phyloP scores from a whole-genome alignment of 2,329 filamentous ascomycete genomes.

The Cladophialophora immunda region DNA sequence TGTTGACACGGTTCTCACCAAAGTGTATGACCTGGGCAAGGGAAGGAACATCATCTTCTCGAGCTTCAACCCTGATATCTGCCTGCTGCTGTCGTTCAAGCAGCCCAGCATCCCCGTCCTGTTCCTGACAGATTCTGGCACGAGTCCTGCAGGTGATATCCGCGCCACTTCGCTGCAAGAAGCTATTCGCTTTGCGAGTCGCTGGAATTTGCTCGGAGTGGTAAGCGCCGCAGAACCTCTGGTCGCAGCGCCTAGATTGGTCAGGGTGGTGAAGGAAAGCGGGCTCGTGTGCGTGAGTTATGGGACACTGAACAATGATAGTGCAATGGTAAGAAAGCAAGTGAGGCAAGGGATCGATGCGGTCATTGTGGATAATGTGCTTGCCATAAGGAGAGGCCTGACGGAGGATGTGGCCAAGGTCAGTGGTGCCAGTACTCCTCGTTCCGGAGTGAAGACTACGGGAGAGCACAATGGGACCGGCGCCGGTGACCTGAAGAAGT shows the following conservation, averaged over 20 bases:
- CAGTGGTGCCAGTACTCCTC: constrained; percentile 4
- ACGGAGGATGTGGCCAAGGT: constrained; percentile 56
- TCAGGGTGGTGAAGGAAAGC: constrained; percentile 91
- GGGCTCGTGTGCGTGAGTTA: constrained; percentile 96
- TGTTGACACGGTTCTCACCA: constrained; percentile 88
- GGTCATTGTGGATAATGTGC: constrained; percentile 94
- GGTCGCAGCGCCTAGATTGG: constrained; percentile 85
- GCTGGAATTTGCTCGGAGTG: constrained; percentile 94
- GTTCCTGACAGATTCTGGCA: constrained; percentile 90
- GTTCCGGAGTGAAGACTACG: background rate
- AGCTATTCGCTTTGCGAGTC: constrained; percentile 89
- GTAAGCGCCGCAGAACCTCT: constrained; percentile 89
- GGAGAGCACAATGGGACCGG: background rate
- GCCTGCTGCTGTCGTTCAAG: constrained; percentile 92
- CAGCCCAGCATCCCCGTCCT: constrained; percentile 95
- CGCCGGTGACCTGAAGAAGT: constrained; percentile 14
- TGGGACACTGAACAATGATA: constrained; percentile 88
- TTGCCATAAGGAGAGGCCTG: constrained; percentile 90
- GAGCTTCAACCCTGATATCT: constrained; percentile 97
- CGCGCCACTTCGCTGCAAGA: constrained; percentile 92
- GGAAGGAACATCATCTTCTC: constrained; percentile 95
- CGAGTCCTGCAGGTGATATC: constrained; percentile 83
- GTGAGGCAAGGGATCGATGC: constrained; percentile 96
- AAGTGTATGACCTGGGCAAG: constrained; percentile 85
- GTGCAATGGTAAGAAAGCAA: constrained; percentile 85